Conservation (phyloP, 2,329 filamentous ascomycete species). For the Colletotrichum sp. region DNA sequence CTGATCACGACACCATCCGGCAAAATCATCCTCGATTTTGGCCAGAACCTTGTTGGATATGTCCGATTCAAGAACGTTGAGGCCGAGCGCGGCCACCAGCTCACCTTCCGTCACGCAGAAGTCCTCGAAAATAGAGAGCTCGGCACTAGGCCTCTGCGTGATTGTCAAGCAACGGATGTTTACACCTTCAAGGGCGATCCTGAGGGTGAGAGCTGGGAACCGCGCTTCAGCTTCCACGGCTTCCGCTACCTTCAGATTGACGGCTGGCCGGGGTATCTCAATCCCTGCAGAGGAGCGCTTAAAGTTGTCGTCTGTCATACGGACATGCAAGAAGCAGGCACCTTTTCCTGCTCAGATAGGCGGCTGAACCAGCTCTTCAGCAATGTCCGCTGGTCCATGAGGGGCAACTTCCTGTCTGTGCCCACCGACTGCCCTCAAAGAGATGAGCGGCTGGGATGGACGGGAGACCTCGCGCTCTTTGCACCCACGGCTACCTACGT, state of each 20-base stretch:
- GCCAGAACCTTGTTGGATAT: conserved; percentile 47
- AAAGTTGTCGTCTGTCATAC: conserved; percentile 14
- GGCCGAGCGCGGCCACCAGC: conserved; percentile 22
- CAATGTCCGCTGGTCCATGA: conserved; percentile 10
- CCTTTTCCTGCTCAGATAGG: conserved; percentile 4
- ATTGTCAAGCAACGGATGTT: conserved; percentile 38
- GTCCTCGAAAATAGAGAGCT: conserved; percentile 47
- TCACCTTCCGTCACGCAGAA: conserved; percentile 43
- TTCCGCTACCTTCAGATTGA: conserved; percentile 53
- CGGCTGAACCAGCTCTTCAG: conserved; percentile 4
- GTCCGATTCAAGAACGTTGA: conserved; percentile 27
- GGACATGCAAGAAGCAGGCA: conserved; percentile 2
- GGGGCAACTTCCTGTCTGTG: conserved; percentile 17
- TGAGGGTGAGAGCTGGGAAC: conserved; percentile 38
- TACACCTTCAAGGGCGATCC: conserved; percentile 29
- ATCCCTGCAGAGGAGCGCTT: not conserved
- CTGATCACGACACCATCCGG: conserved; percentile 35
- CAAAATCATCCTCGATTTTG: conserved; percentile 46
- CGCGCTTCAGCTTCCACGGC: conserved; percentile 55
- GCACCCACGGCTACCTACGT: conserved; percentile 1
- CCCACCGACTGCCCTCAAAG: conserved; percentile 19
- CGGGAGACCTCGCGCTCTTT: conserved; percentile 10
- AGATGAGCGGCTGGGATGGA: conserved; percentile 14
- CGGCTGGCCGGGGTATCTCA: conserved; percentile 31
- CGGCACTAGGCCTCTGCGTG: conserved; percentile 38